Base-by-base conservation (phyloP, 2,329 filamentous ascomycete genomes). In the Aureobasidium sp. region DNA sequence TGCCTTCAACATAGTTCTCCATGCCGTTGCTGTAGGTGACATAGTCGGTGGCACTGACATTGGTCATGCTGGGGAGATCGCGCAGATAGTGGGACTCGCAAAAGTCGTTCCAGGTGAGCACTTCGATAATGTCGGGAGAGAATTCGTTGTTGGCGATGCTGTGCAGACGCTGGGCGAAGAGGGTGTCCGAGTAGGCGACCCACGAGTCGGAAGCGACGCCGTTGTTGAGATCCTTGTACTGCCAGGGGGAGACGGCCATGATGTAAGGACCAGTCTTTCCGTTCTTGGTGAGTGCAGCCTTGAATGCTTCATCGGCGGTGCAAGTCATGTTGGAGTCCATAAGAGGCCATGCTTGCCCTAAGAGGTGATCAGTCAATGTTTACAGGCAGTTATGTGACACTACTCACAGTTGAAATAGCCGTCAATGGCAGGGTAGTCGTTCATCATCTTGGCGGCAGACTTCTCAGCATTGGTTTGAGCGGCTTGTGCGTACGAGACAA, bases 41-140 rank as follows among this genome's bases (percentile, higher is more conserved):
- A 54, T 69, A 71, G 63, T 72, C 69, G 44, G 66, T 70, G 19
- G 69, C 67, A 33, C 58, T 66, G 12, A 50, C 50, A 50, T 71
- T 66, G 27, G 60, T 56, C 50, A 62, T 53, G 42, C 64, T 66
- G 8, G 72, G 72, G 4, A 75, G 67, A 65, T 75, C 71, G 63
- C 72, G 72, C 19, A 75, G 68, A 68, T 75, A 75, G 68, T 74
- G 71, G 6, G 73, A 75, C 62, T 74, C 71, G 67, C 69, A 69
- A 64, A 70, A 75, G 66, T 74, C 72, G 66, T 75, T 75, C 73
- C 73, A 75, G 22, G 72, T 73, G 15, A 74, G 66, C 49, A 75
- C 67, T 66, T 74, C 71, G 63, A 75, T 71, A 62, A 75, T 74
- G 65, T 75, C 73, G 37, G 73, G 73, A 40, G 67, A 56, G 63